Evolutionary conservation across 768 basidiomycete species (phyloP).

Genomic region (Boletus pseudopeckii): DNA sequence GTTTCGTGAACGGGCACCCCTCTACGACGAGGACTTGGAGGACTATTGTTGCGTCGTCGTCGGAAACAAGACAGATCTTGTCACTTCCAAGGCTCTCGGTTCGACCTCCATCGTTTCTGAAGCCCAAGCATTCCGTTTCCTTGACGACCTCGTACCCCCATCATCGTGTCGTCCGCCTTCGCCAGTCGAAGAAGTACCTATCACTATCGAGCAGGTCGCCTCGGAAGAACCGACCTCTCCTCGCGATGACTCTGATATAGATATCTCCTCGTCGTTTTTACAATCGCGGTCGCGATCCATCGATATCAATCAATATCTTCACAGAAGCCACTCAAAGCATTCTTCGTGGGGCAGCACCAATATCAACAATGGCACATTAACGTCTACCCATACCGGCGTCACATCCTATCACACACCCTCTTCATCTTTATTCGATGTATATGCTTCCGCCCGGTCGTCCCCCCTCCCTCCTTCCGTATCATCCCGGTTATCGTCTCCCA

Average conservation of each 20-base stretch:
- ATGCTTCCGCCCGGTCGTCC: slow-evolving; percentile 58
- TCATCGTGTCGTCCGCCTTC: slow-evolving; percentile 11
- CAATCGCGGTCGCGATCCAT: slow-evolving; percentile 18
- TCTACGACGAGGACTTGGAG: slow-evolving; percentile 57
- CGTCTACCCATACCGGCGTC: slow-evolving; percentile 53
- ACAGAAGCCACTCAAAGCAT: slow-evolving; percentile 36
- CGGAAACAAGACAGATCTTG: slow-evolving; percentile 75
- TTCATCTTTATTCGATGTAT: slow-evolving; percentile 68
- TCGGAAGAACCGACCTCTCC: slow-evolving; percentile 15
- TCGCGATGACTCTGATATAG: slow-evolving; percentile 4
- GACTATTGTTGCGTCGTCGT: slow-evolving; percentile 71
- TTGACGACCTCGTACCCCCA: slow-evolving; percentile 55
- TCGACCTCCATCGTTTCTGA: slow-evolving; percentile 31
- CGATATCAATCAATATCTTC: slow-evolving; percentile 26
- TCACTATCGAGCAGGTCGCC: slow-evolving; percentile 8
- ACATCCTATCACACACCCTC: slow-evolving; percentile 77
- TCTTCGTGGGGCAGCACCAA: slow-evolving; percentile 46
- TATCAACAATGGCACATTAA: slow-evolving; percentile 47
- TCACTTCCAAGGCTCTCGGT: slow-evolving; percentile 11
- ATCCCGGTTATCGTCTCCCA: slow-evolving; percentile 27
- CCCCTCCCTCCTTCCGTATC: slow-evolving; percentile 40
- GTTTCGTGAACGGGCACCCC: slow-evolving; percentile 64
- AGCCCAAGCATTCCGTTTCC: slow-evolving; percentile 48
- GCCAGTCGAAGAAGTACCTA: slow-evolving; percentile 8
- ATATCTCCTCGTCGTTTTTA: slow-evolving; percentile 23